Percentiles rank a stretch among this genome's conserved stretches.
phyloP scores from a whole-genome alignment of 2,329 filamentous ascomycete species.

The Fonsecaea pedrosoi region DNA sequence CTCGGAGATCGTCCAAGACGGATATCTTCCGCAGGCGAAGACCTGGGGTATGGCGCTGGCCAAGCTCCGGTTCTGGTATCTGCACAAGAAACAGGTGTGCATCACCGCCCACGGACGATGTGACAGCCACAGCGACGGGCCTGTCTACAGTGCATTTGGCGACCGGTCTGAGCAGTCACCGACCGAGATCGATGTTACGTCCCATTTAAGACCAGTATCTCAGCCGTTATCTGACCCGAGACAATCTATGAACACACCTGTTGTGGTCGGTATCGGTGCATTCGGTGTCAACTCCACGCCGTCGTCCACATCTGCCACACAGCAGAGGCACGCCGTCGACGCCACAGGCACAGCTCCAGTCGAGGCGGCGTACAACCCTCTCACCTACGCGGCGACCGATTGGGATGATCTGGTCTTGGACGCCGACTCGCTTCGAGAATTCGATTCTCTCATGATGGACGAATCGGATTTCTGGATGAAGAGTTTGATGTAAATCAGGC shows the following conservation, averaged over 20 bases:
- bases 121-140: neutral
- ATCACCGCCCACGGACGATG: neutral
- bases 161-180: neutral
- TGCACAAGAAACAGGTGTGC: conserved; percentile 49
- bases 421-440: conserved; percentile 18
- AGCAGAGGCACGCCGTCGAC: neutral
- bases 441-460: conserved; percentile 28
- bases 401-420: conserved; percentile 26
- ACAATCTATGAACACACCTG: neutral
- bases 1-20: conserved; percentile 64
- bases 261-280: neutral
- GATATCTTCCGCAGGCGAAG: conserved; percentile 67
- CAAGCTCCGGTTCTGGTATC: conserved; percentile 74
- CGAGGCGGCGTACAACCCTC: conserved; percentile 20
- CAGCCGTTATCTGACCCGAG: neutral
- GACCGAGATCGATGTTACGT: neutral
- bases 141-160: conserved; percentile 17
- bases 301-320: neutral
- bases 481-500: conserved; percentile 10
- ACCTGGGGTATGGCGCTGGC: conserved; percentile 73
- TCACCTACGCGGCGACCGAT: conserved; percentile 21
- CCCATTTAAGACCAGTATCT: neutral
- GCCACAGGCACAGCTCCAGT: neutral
- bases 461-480: conserved; percentile 27
- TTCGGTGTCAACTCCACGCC: neutral